These are phyloP conservation scores for Lipomyces spencermartinsiae DNA, from an alignment of 805 yeast species.

Conservation along the genomic window DNA sequence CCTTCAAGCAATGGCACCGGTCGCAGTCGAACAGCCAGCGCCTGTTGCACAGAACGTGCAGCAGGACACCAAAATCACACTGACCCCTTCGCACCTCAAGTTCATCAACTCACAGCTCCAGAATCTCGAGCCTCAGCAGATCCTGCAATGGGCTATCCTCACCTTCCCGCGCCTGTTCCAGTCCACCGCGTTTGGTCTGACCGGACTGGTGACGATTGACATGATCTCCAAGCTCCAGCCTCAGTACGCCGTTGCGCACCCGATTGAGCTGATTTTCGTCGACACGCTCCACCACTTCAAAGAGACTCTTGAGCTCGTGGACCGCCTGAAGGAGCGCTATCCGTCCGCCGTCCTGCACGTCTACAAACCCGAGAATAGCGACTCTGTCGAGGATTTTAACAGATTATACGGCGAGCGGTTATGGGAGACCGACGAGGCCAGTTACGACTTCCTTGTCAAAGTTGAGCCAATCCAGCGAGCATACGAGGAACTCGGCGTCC, in stretches of 20 bases:
- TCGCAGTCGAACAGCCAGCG: slow-evolving; percentile 17
- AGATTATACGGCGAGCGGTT: slow-evolving; percentile 71
- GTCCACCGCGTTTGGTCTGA: slow-evolving; percentile 93
- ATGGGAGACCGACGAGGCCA: slow-evolving; percentile 83
- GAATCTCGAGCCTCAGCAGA: slow-evolving; percentile 68
- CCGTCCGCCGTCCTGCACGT: slow-evolving; percentile 62
- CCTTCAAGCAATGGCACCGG: slow-evolving; percentile 26
- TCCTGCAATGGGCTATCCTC: slow-evolving; percentile 79
- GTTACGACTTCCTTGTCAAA: slow-evolving; percentile 85
- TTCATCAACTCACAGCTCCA: slow-evolving; percentile 70
- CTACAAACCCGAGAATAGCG: slow-evolving; percentile 67
- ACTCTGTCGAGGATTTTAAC: slow-evolving; percentile 67
- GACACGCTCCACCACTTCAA: slow-evolving; percentile 94
- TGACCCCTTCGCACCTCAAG: slow-evolving; percentile 62
- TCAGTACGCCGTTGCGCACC: slow-evolving; percentile 43
- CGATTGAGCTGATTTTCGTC: slow-evolving; percentile 78
- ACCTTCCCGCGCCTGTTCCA: slow-evolving; percentile 85
- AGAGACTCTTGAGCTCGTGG: slow-evolving; percentile 82
- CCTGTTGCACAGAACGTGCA: neutral
- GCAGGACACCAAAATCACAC: slow-evolving; percentile 37
- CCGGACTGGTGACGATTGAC: slow-evolving; percentile 88
- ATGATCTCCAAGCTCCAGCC: slow-evolving; percentile 65
- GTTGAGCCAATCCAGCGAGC: slow-evolving; percentile 93
- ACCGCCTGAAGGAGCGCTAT: slow-evolving; percentile 62
- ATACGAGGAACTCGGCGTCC: slow-evolving; percentile 71